Evolutionary conservation across 306 rosid species (phyloP), one percentile per base, ranked within the genome.

Genomic region (Malus fusca): DNA sequence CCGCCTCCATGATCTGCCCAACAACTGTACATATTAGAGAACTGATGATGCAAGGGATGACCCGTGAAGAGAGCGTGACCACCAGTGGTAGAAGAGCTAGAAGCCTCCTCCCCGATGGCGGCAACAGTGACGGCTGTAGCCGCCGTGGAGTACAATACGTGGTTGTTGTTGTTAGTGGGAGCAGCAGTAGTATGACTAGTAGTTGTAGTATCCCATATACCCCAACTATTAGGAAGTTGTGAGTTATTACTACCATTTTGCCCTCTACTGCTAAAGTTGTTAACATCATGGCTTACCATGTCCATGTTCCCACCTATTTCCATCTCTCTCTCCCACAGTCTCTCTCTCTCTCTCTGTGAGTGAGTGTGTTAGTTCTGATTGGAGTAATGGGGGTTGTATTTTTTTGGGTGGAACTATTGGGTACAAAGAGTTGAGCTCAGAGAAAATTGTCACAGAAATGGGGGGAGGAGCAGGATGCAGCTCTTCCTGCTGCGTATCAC

Each of bases 291-390:
- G 73, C 89, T 89, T 67, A 89, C 83, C 84, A 86, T 70, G 85
- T 63, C 30, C 12, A 30, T 63, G 42, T 63, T 63, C 22, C 90
- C 93, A 25, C 85, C 86, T 56, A 86, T 88, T 48, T 92, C 93
- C 95, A 92, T 88, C 0, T 51, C 42, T 35, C 8, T 6, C n/a
- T 3, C 63, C 26, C 26, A 26, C 26, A 26, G 26, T 3, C 2
- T 5, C 23, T 10, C 63, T 58, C 30, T 37, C 9, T 37, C 22
- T 4, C 30, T 8, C 35, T 4, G 66, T 4, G 33, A 56, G 62
- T 7, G 28, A 56, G 63, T 8, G 28, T 3, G 14, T 11, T 10
- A 58, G 14, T 51, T 51, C 12, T 51, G 28, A 23, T 19, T 18
- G 10, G 28, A 56, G 2, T 19, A 8, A 56, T 8, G 11, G 62